Percentiles rank a stretch among this genome's conserved stretches.
These are phyloP conservation scores for Exophiala sp. DNA, from an alignment of 2,329 filamentous ascomycete genomes.

Conservation along the genomic window DNA sequence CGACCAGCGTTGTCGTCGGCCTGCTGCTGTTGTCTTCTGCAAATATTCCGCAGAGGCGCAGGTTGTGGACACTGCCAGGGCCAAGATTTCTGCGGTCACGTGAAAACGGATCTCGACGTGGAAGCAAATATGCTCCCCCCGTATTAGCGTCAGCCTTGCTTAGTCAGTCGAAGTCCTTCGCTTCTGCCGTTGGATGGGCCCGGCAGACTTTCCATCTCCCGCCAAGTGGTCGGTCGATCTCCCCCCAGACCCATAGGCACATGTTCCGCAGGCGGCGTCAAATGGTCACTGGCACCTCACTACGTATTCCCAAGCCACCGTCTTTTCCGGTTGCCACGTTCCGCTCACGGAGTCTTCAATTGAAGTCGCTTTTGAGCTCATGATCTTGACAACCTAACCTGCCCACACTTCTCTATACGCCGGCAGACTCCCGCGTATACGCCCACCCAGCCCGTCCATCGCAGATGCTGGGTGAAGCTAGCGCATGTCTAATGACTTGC, in stretches of 20 bases:
- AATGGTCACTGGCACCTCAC: background rate
- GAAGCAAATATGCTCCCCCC: background rate
- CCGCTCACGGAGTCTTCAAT: background rate
- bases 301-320: background rate
- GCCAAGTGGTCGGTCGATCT: background rate
- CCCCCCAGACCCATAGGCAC: conserved; percentile 1
- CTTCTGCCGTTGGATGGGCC: background rate
- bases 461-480: background rate
- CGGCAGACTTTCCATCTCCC: conserved; percentile 1
- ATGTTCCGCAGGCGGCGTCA: background rate
- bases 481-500: background rate
- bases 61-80: conserved; percentile 2
- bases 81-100: conserved; percentile 4
- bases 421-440: background rate
- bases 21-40: background rate
- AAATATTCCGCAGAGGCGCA: conserved; percentile 4
- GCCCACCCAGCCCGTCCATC: background rate
- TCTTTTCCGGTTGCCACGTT: conserved; percentile 2
- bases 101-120: background rate
- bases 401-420: background rate
- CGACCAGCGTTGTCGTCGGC: background rate
- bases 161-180: background rate
- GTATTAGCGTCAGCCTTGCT: background rate
- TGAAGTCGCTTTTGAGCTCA: background rate
- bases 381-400: background rate